Evolutionary conservation across 2,329 filamentous ascomycete species (phyloP).

Genomic region (Aspergillus latus): DNA sequence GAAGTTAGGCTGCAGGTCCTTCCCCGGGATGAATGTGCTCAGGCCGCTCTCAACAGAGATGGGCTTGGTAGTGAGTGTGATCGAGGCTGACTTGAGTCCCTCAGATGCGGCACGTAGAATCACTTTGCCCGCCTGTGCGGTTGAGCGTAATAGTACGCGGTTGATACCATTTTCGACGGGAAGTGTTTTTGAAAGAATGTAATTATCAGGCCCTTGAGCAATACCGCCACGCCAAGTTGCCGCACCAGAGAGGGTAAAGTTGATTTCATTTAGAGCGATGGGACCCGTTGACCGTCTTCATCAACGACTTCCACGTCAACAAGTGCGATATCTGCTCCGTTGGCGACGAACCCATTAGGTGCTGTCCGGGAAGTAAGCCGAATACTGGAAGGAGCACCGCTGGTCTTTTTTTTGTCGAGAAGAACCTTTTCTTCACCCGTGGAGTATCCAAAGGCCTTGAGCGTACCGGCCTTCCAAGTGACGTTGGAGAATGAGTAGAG

Average conservation of each 20-base stretch:
- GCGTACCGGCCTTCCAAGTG: constrained; percentile 3
- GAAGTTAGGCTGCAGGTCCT: not conserved
- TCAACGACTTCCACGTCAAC: constrained; percentile 7
- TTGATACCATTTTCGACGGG: constrained; percentile 8
- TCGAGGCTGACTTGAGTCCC: not conserved
- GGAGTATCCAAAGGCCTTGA: constrained; percentile 1
- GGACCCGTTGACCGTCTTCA: not conserved
- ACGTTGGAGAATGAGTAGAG: constrained; percentile 8
- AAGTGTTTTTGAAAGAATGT: constrained; percentile 3
- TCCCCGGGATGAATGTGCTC: not conserved
- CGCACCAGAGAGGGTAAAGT: constrained; percentile 2
- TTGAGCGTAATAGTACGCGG: constrained; percentile 4
- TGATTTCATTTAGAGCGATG: constrained; percentile 1
- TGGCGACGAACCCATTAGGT: constrained; percentile 9
- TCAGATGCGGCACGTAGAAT: not conserved
- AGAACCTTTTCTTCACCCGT: not conserved
- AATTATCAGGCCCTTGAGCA: constrained; percentile 2
- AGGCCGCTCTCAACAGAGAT: not conserved
- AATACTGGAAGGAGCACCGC: constrained; percentile 2
- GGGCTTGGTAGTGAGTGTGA: not conserved
- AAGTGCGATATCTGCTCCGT: constrained; percentile 10
- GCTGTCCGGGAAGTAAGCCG: constrained; percentile 4
- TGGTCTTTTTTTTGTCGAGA: constrained; percentile 1
- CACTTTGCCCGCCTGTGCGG: not conserved
- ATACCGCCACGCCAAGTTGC: constrained; percentile 3